Evolutionary conservation across 192 early-diverging fungal species (phyloP).

Genomic region (Backusella sp.): DNA sequence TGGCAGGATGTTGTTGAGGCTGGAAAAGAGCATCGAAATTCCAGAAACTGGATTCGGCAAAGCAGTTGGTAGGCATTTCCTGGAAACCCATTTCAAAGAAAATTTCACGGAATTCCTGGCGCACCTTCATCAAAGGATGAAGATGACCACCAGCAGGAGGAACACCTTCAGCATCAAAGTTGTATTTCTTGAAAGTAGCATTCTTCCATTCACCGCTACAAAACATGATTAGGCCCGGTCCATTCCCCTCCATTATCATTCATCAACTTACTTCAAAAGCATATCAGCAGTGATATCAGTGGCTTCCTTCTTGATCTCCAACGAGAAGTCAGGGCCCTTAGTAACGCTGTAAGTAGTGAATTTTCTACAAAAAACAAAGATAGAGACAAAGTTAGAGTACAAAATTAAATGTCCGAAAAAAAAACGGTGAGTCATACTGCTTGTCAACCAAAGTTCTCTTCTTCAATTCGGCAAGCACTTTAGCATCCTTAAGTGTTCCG

Average conservation of each 20-base stretch:
- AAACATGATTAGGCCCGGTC: not conserved
- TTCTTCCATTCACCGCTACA: slow-evolving; percentile 90
- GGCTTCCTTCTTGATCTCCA: slow-evolving; percentile 81
- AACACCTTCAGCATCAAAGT: slow-evolving; percentile 90
- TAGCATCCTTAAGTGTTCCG: slow-evolving; percentile 59
- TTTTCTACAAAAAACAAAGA: slow-evolving; percentile 50
- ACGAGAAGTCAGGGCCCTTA: slow-evolving; percentile 90
- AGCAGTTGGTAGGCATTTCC: slow-evolving; percentile 99
- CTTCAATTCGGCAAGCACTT: slow-evolving; percentile 74
- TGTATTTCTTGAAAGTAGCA: slow-evolving; percentile 97
- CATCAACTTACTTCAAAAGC: slow-evolving; percentile 62
- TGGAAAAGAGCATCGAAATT: slow-evolving; percentile 99
- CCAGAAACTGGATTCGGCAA: slow-evolving; percentile 98
- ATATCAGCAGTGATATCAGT: slow-evolving; percentile 95
- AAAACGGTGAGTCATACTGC: slow-evolving; percentile 46
- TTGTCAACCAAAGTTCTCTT: slow-evolving; percentile 71
- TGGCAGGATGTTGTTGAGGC: slow-evolving; percentile 96
- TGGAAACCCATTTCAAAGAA: slow-evolving; percentile 99
- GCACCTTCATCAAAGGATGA: slow-evolving; percentile 98
- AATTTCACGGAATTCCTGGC: slow-evolving; percentile 97
- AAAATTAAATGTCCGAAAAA: not conserved
- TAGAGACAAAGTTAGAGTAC: slow-evolving; percentile 8
- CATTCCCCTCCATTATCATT: not conserved
- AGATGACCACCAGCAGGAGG: slow-evolving; percentile 82
- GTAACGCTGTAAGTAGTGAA: slow-evolving; percentile 75